Percentiles rank a stretch among this genome's conserved stretches.
phyloP scores from a whole-genome alignment of 805 yeast species.

The Schwanniomyces polymorphus region DNA sequence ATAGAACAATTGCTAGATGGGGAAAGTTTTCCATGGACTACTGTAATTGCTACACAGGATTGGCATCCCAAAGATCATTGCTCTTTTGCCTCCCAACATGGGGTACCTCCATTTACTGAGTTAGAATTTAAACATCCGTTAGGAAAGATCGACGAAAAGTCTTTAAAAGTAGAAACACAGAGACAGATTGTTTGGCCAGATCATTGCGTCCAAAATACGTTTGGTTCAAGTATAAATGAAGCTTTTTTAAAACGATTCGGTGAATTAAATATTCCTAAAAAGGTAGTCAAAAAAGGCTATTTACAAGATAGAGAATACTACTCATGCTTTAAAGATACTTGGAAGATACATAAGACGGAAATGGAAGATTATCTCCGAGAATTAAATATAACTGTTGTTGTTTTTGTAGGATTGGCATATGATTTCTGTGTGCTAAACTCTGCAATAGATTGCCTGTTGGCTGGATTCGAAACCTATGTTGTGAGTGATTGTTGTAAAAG shows the following conservation, averaged over 20 bases:
- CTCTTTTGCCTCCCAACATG: conserved; percentile 78
- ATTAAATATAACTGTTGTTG: conserved; percentile 57
- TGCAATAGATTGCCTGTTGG: conserved; percentile 62
- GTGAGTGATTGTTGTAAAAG: conserved; percentile 56
- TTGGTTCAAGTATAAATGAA: conserved; percentile 64
- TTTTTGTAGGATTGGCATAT: conserved; percentile 78
- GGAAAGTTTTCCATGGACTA: conserved; percentile 51
- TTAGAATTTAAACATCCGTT: conserved; percentile 53
- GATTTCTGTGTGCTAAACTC: conserved; percentile 85
- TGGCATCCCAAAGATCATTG: conserved; percentile 84
- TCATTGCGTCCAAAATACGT: conserved; percentile 76
- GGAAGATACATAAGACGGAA: conserved; percentile 73
- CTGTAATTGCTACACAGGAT: conserved; percentile 75
- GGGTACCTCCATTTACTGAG: conserved; percentile 49
- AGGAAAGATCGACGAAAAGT: conserved; percentile 20
- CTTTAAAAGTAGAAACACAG: conserved; percentile 22
- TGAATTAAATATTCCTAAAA: conserved; percentile 32
- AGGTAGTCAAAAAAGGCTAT: conserved; percentile 68
- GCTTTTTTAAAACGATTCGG: conserved; percentile 42
- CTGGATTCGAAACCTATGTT: conserved; percentile 67
- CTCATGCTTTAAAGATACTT: conserved; percentile 81
- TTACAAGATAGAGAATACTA: conserved; percentile 77
- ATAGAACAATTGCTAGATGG: conserved; percentile 49
- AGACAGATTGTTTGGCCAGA: conserved; percentile 79
- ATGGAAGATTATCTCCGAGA: conserved; percentile 48